Conservation (phyloP, 495 filamentous ascomycete species). For the Aspergillus cristatus region DNA sequence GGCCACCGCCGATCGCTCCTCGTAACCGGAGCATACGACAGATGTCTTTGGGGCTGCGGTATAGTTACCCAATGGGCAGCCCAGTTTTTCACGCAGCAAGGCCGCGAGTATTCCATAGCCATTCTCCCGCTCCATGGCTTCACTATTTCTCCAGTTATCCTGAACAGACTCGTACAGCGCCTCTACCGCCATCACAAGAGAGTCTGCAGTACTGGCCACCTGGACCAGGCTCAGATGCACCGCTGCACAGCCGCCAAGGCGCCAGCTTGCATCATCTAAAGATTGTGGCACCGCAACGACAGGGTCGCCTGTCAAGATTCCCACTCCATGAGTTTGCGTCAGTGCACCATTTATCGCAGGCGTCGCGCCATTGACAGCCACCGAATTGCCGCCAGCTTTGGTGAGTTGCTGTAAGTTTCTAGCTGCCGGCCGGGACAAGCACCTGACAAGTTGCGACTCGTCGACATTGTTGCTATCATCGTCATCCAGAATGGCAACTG, state of each 20-base stretch:
- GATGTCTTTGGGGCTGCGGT: slow-evolving; percentile 24
- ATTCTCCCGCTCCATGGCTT: slow-evolving; percentile 94
- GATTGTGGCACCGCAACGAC: slow-evolving; percentile 68
- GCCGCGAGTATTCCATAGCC: slow-evolving; percentile 83
- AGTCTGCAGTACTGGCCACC: slow-evolving; percentile 55
- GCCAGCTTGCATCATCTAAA: slow-evolving; percentile 89
- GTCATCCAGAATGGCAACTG: slow-evolving; percentile 66
- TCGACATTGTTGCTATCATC: slow-evolving; percentile 59
- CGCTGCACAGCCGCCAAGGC: slow-evolving; percentile 76
- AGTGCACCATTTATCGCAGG: slow-evolving; percentile 87
- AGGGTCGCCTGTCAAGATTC: slow-evolving; percentile 76
- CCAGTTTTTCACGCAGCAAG: slow-evolving; percentile 68
- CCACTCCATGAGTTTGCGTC: slow-evolving; percentile 64
- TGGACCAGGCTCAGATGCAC: slow-evolving; percentile 79
- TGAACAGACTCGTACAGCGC: slow-evolving; percentile 76
- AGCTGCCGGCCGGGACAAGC: slow-evolving; percentile 63
- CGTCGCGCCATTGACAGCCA: slow-evolving; percentile 81
- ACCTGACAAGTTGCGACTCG: slow-evolving; percentile 65
- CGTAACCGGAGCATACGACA: slow-evolving; percentile 19
- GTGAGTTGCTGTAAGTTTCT: slow-evolving; percentile 64
- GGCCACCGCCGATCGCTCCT: slow-evolving; percentile 54
- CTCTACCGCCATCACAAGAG: slow-evolving; percentile 66
- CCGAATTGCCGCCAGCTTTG: slow-evolving; percentile 60
- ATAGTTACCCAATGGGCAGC: slow-evolving; percentile 23
- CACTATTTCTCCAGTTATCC: slow-evolving; percentile 92